Evolutionary conservation across 1,284 basidiomycete genomes (phyloP).

Genomic region (Cystobasidium sp.): DNA sequence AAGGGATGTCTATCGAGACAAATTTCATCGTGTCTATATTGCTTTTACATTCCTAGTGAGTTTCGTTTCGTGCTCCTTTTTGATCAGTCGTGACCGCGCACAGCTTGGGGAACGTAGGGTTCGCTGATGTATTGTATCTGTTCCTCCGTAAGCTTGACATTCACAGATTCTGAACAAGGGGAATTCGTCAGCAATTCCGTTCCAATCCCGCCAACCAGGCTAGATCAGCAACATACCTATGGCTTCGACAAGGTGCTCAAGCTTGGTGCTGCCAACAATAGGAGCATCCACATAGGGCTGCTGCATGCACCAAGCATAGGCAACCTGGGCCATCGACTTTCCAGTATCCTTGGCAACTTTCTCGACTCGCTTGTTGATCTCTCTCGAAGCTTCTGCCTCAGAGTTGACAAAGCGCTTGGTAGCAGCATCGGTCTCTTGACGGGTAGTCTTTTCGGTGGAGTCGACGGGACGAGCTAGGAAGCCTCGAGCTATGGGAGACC

Average conservation of each 20-base stretch:
- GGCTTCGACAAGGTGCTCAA: constrained; percentile 49
- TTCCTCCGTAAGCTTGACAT: constrained; percentile 63
- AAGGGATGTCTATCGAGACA: background rate
- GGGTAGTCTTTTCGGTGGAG: constrained; percentile 43
- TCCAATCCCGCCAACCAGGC: background rate
- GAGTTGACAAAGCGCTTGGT: constrained; percentile 18
- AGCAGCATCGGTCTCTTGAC: constrained; percentile 21
- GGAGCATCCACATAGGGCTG: constrained; percentile 50
- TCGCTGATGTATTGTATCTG: constrained; percentile 64
- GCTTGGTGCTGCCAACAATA: constrained; percentile 52
- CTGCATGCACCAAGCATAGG: constrained; percentile 48
- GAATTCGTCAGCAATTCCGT: constrained; percentile 11
- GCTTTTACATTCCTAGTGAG: background rate
- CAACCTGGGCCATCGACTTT: constrained; percentile 52
- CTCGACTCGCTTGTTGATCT: constrained; percentile 52
- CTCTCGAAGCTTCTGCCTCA: constrained; percentile 46
- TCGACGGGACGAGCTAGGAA: constrained; percentile 47
- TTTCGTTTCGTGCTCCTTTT: too few species aligned
- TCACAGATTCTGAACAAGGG: constrained; percentile 47
- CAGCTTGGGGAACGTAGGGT: constrained; percentile 60
- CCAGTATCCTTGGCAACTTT: constrained; percentile 48
- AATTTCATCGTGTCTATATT: background rate
- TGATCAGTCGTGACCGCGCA: constrained; percentile 55
- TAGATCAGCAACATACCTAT: constrained; percentile 4
- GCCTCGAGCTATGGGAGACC: constrained; percentile 53